phyloP scores from a whole-genome alignment of 371 early-diverging fungal species.

The Syncephalastrum monosporum region DNA sequence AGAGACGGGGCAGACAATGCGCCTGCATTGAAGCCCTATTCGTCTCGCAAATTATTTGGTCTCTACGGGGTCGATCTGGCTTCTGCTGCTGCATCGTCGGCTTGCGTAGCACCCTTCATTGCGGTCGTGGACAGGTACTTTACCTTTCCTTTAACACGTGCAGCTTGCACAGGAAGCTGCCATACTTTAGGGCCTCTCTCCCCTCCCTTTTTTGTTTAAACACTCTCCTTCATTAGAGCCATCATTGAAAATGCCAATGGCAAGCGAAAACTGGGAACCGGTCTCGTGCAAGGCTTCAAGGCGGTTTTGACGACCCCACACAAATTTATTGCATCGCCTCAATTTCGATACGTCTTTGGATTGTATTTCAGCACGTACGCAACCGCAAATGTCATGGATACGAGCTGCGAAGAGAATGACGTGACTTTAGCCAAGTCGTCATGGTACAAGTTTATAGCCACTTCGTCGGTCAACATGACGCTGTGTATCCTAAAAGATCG shows the following conservation, averaged over 20 bases:
- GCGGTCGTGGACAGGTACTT: conserved; percentile 62
- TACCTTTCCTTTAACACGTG: background rate
- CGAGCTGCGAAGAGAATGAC: conserved; percentile 42
- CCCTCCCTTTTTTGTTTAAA: background rate
- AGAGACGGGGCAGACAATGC: no score
- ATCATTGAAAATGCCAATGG: conserved; percentile 66
- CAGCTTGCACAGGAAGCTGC: no score
- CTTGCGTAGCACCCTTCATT: conserved; percentile 58
- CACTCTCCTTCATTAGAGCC: conserved; percentile 27
- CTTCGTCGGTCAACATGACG: conserved; percentile 54
- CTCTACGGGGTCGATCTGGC: conserved; percentile 45
- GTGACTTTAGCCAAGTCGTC: conserved; percentile 24
- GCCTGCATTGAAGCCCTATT: background rate
- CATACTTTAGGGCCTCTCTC: background rate
- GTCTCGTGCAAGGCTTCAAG: conserved; percentile 42
- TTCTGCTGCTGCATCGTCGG: conserved; percentile 46
- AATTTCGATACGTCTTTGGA: conserved; percentile 52
- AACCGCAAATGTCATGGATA: conserved; percentile 58
- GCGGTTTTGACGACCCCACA: conserved; percentile 42
- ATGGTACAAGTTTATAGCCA: conserved; percentile 59
- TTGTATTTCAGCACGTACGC: conserved; percentile 60
- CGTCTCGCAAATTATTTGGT: background rate
- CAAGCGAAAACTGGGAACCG: conserved; percentile 40
- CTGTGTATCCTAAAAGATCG: conserved; percentile 62
- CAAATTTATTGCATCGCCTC: conserved; percentile 41